Evolutionary conservation across 2,329 filamentous ascomycete species (phyloP).

Genomic region (Botrytis medusae): DNA sequence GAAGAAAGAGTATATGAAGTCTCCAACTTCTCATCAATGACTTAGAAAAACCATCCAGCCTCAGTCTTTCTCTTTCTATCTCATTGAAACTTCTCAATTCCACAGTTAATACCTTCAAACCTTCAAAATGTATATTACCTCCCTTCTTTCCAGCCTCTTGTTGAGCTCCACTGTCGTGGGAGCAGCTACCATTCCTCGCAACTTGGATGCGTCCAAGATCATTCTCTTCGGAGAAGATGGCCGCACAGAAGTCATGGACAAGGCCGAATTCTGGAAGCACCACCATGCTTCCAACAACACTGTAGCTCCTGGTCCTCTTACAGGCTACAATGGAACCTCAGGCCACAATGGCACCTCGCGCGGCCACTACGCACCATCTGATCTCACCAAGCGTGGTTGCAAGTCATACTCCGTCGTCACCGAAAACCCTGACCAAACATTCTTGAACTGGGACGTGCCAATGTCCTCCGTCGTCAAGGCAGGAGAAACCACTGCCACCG

Average conservation of each 20-base stretch:
- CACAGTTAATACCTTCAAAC: neutral
- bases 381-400: neutral
- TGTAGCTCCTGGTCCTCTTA: neutral
- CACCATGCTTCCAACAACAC: neutral
- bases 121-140: slow-evolving; percentile 10
- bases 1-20: slow-evolving; percentile 4
- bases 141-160: slow-evolving; percentile 8
- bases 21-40: neutral
- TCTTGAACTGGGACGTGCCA: slow-evolving; percentile 12
- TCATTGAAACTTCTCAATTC: neutral
- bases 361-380: neutral
- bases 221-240: slow-evolving; percentile 5
- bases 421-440: neutral
- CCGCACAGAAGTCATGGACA: slow-evolving; percentile 15
- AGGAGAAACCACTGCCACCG: neutral
- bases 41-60: neutral
- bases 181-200: neutral
- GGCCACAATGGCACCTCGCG: neutral
- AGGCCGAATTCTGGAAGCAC: slow-evolving; percentile 5
- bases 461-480: slow-evolving; percentile 13
- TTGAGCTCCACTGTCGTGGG: slow-evolving; percentile 4
- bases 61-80: slow-evolving; percentile 7
- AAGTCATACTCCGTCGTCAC: neutral
- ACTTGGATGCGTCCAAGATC: neutral
- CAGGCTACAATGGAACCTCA: neutral